Percentiles rank a stretch among this genome's conserved stretches.
Evolutionary conservation across 768 basidiomycete genomes (phyloP).

Genomic region (Crepidotus variabilis): DNA sequence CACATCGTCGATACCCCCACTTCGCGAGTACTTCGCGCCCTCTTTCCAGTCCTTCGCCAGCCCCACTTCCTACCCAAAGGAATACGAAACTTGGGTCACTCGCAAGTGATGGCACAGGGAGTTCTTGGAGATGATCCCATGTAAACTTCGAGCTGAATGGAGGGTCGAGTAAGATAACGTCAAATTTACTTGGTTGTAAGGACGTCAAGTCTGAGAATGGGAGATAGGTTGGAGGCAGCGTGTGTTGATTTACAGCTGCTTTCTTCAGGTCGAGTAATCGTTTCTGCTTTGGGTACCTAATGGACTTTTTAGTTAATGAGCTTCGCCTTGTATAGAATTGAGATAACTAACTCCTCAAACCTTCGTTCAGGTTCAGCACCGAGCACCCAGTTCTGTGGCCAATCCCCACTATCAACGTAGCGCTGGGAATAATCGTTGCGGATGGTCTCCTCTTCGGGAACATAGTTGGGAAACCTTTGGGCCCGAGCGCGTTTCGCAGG

Average conservation of each 20-base stretch:
- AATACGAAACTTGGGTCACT: conserved; percentile 93
- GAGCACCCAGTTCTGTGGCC: conserved; percentile 92
- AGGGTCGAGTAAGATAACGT: conserved; percentile 88
- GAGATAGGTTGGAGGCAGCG: conserved; percentile 74
- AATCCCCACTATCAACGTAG: conserved; percentile 88
- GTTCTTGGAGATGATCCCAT: conserved; percentile 79
- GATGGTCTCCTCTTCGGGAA: conserved; percentile 94
- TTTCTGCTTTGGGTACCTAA: conserved; percentile 88
- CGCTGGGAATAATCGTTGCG: conserved; percentile 91
- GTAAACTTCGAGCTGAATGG: conserved; percentile 83
- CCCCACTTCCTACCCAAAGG: conserved; percentile 93
- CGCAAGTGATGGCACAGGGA: conserved; percentile 79
- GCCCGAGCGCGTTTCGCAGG: conserved; percentile 74
- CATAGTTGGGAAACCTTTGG: conserved; percentile 73
- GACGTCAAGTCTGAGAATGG: conserved; percentile 52
- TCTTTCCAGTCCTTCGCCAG: conserved; percentile 85
- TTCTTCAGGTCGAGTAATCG: conserved; percentile 82
- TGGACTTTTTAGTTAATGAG: conserved; percentile 23
- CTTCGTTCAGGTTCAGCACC: conserved; percentile 85
- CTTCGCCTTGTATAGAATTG: neutral
- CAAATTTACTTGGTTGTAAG: conserved; percentile 72
- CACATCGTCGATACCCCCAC: conserved; percentile 94
- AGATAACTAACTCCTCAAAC: conserved; percentile 81
- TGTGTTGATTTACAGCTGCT: conserved; percentile 61
- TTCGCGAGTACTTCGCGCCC: conserved; percentile 87